A percentile compares a stretch with the other conserved stretches of the same genome.
These are phyloP conservation scores for Amauroascus verrucosus DNA, from an alignment of 2,329 filamentous ascomycete genomes.

Conservation along the genomic window DNA sequence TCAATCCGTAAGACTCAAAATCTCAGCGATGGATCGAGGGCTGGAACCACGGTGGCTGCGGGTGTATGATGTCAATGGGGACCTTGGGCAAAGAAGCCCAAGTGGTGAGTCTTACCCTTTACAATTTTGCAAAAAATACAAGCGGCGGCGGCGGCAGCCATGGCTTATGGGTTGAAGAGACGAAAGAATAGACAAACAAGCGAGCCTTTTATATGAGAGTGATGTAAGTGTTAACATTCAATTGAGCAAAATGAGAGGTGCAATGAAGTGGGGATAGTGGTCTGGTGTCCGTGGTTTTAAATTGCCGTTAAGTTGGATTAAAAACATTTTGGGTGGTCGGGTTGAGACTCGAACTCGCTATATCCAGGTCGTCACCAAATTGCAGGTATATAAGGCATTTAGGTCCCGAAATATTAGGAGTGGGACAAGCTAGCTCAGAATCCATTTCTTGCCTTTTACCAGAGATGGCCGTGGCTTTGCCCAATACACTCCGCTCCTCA, in stretches of 20 bases:
- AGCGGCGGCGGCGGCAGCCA: constrained; percentile 37
- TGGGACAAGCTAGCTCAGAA: constrained; percentile 61
- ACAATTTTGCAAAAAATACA: constrained; percentile 99
- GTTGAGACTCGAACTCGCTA: constrained; percentile 25
- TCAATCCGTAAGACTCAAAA: neutral
- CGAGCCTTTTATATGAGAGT: neutral
- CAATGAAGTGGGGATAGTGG: neutral
- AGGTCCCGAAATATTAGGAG: constrained; percentile 37
- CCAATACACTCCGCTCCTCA: constrained; percentile 49
- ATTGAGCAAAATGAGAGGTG: neutral
- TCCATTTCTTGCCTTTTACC: constrained; percentile 72
- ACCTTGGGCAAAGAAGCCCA: neutral
- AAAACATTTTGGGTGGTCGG: neutral
- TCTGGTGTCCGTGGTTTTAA: neutral
- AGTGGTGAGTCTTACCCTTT: constrained; percentile 52
- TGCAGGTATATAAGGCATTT: constrained; percentile 7
- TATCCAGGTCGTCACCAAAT: neutral
- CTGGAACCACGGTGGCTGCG: neutral
- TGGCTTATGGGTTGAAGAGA: neutral
- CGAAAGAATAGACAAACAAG: neutral
- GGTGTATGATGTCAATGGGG: constrained; percentile 13
- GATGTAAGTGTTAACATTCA: constrained; percentile 1
- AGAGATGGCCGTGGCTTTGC: constrained; percentile 62
- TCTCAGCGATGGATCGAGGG: neutral
- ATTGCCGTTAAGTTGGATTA: neutral